Conservation (phyloP, 2,329 filamentous ascomycete species). For the Hypoxylon sp. region DNA sequence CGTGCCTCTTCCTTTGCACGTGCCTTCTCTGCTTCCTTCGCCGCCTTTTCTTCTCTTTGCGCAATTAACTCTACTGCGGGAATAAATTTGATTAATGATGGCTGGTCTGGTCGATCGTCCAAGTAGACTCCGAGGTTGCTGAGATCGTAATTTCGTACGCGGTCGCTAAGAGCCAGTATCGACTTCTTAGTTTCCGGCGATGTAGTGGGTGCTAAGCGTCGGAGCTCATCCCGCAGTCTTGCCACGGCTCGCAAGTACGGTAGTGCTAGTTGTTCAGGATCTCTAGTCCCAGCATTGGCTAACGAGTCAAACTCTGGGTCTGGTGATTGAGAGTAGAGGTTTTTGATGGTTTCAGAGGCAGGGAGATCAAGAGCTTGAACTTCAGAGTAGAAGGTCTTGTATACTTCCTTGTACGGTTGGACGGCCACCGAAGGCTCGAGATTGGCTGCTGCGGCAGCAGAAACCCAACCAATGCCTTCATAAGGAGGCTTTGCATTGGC, state of each 20-base stretch:
- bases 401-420: constrained; percentile 63
- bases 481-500: constrained; percentile 69
- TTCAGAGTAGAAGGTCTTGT: constrained; percentile 63
- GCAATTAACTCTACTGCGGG: constrained; percentile 70
- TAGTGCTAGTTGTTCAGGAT: constrained; percentile 67
- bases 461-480: constrained; percentile 70
- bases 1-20: constrained; percentile 69
- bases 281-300: constrained; percentile 62
- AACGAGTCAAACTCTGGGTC: constrained; percentile 63
- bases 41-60: constrained; percentile 71
- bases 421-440: constrained; percentile 64
- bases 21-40: constrained; percentile 72
- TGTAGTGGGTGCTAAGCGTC: constrained; percentile 65
- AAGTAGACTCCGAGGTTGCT: constrained; percentile 89
- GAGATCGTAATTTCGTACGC: constrained; percentile 83
- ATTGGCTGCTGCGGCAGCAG: constrained; percentile 55
- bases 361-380: constrained; percentile 64
- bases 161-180: constrained; percentile 82
- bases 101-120: constrained; percentile 81
- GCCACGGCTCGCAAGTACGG: constrained; percentile 71
- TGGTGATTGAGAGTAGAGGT: constrained; percentile 62
- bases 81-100: constrained; percentile 80
- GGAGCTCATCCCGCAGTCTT: constrained; percentile 73
- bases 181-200: constrained; percentile 73
- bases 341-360: constrained; percentile 60